Conservation (phyloP, 2,329 filamentous ascomycete genomes). For the Ascocoryne sarcoides region DNA sequence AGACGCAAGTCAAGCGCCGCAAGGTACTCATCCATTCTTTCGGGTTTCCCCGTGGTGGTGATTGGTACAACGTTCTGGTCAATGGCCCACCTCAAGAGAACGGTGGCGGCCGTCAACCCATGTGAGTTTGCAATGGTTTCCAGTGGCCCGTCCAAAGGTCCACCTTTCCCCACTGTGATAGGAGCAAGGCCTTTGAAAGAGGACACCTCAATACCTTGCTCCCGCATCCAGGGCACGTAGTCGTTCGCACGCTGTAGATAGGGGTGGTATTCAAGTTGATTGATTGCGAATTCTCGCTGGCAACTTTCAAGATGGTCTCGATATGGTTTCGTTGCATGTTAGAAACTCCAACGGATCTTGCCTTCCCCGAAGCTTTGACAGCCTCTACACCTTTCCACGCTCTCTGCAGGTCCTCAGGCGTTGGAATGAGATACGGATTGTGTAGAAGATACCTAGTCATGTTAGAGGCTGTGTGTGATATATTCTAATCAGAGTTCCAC, state of each 20-base stretch:
- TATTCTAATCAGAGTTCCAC: too few species aligned
- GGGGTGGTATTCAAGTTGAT: constrained; percentile 37
- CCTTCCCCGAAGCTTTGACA: constrained; percentile 54
- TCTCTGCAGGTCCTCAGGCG: not conserved
- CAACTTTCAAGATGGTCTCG: constrained; percentile 42
- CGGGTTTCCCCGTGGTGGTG: constrained; percentile 48
- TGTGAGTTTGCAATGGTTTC: constrained; percentile 44
- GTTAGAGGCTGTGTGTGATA: constrained; percentile 15
- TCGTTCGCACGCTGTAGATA: constrained; percentile 17
- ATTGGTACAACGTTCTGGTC: constrained; percentile 48
- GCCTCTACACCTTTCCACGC: constrained; percentile 49
- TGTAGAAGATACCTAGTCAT: constrained; percentile 4
- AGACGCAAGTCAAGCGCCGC: constrained; percentile 43
- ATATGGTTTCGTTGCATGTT: constrained; percentile 54
- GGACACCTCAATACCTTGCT: constrained; percentile 44
- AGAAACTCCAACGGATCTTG: constrained; percentile 63
- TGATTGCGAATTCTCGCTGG: constrained; percentile 34
- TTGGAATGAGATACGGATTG: constrained; percentile 1
- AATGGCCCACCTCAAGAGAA: constrained; percentile 48
- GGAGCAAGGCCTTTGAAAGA: constrained; percentile 46
- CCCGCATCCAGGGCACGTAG: constrained; percentile 25
- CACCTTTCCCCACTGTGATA: constrained; percentile 36
- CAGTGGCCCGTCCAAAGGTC: constrained; percentile 42
- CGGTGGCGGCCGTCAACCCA: constrained; percentile 42
- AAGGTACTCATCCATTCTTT: constrained; percentile 43